Evolutionary conservation across 2,329 filamentous ascomycete genomes (phyloP), one percentile per base, ranked within the genome.

Genomic region (Penicillium griseofulvum): DNA sequence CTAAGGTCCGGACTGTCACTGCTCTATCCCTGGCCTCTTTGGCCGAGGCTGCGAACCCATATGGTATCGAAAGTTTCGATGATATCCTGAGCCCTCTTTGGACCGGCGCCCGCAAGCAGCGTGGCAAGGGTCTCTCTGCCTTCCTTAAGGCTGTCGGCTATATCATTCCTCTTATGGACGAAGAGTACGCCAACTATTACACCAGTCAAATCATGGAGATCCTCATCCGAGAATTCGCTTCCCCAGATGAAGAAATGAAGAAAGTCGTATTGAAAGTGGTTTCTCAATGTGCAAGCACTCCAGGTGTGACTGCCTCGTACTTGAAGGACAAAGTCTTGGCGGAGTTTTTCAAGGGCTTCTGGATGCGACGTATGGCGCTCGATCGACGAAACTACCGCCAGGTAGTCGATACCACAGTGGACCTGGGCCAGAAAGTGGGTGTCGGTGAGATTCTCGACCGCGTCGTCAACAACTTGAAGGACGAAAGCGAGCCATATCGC

Each of bases 191-290:
- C 75, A 97, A 97, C 72, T 99, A 99, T 78, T 99, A 99, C 70
- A 97, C 94, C 9, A 90, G 87, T 64, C 92, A 99, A 74, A 97
- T 99, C 68, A 97, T 99, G 93, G 94, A 97, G 74, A 97, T 97
- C 67, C 79, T 99, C 14, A 84, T 97, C 29, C 87, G 94, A 67
- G 94, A 99, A 71, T 99, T 99, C 69, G 89, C 91, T 7, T 97
- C 93, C 0, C 94, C 94, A 0, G 94, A 99, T 63, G 94, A 99
- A 74, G 94, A 99, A 75, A 99, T 99, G 94, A 99, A 97, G 78
- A 99, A 99, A 79, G 94, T 99, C 1, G 94, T 99, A 8, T 79
- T 99, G 55, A 97, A 97, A 76, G 94, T 99, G 28, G 87, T 99
- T 16, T 97, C 92, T 17, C 94, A 99, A 70, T 97, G 94, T 70